Evolutionary conservation across 306 rosid genomes (phyloP), one percentile per base, ranked within the genome.

Genomic region (Cucumis hystrix): DNA sequence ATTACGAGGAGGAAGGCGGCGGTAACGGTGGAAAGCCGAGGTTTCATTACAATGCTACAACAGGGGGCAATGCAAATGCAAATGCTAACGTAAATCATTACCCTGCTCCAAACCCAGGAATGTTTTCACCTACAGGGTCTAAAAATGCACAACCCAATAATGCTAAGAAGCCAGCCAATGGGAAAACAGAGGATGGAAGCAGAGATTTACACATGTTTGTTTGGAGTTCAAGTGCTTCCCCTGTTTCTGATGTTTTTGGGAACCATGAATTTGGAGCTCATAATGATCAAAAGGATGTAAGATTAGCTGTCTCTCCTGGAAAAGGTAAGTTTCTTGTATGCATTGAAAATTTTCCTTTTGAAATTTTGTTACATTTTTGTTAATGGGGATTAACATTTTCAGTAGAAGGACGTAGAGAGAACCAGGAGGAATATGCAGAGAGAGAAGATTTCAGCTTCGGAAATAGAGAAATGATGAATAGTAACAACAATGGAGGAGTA

Each of bases 171-270:
- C 87, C 77, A 80, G 80, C 84, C 63, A 89, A 84, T 81, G 98
- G 95, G 12, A 85, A 85, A 62, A 59, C 84, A 2, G 88, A 88
- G n/a, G 92, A 85, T 67, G 88, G 91, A 5, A 81, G 56, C 21
- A 90, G 79, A 68, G 97, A 94, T 52, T 94, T 93, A 40, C 97
- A 93, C 18, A 93, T 91, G 98, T 91, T 91, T 76, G 97, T 93
- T 57, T 93, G 98, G 98, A 91, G 97, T 65, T 91, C 98, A 0
- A 91, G 96, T 62, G 83, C 84, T 81, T 93, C 98, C 1, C 96
- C 96, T 1, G 97, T 93, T 21, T 91, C 98, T 1, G 97, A 93
- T 77, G 97, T 93, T 13, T 93, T 88, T 25, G 97, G 91, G 6
- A 88, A 87, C 64, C 91, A 89, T 80, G 97, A 93, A 64, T 87